Evolutionary conservation across 495 filamentous ascomycete genomes (phyloP).

Genomic region (Lasiosphaeriaceae sp.): DNA sequence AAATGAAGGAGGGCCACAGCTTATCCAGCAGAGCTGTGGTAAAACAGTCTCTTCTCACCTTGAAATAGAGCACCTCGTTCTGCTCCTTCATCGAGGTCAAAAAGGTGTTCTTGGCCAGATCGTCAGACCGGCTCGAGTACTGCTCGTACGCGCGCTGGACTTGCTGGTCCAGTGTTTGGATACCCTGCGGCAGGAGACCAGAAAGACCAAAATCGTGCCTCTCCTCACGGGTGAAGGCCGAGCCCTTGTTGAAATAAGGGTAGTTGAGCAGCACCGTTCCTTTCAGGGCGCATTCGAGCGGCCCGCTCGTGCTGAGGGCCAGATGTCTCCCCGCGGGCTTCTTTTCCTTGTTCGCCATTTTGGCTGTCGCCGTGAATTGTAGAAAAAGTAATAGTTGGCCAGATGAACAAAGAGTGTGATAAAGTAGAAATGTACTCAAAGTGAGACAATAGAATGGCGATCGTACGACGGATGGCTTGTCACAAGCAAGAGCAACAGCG

Average conservation of each 20-base stretch:
- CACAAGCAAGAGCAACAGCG: too few species aligned
- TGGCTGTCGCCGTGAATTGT: not conserved
- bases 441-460: too few species aligned
- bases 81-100: slow-evolving; percentile 83
- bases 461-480: too few species aligned
- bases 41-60: slow-evolving; percentile 43
- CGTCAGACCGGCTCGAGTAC: slow-evolving; percentile 56
- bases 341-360: not conserved
- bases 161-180: slow-evolving; percentile 80
- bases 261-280: slow-evolving; percentile 62
- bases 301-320: slow-evolving; percentile 59
- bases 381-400: not conserved
- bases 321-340: slow-evolving; percentile 41
- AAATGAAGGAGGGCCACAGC: too few species aligned
- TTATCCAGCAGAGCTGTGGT: too few species aligned
- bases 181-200: slow-evolving; percentile 65
- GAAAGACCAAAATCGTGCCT: slow-evolving; percentile 64
- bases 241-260: slow-evolving; percentile 80
- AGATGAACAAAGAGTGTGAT: too few species aligned
- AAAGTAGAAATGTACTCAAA: too few species aligned
- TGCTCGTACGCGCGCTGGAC: slow-evolving; percentile 75
- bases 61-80: slow-evolving; percentile 75
- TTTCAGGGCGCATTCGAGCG: slow-evolving; percentile 55
- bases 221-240: slow-evolving; percentile 67
- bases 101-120: slow-evolving; percentile 79